Evolutionary conservation across 2,329 filamentous ascomycete species (phyloP), one percentile per base, ranked within the genome.

Genomic region (Ophiobolus disseminans): DNA sequence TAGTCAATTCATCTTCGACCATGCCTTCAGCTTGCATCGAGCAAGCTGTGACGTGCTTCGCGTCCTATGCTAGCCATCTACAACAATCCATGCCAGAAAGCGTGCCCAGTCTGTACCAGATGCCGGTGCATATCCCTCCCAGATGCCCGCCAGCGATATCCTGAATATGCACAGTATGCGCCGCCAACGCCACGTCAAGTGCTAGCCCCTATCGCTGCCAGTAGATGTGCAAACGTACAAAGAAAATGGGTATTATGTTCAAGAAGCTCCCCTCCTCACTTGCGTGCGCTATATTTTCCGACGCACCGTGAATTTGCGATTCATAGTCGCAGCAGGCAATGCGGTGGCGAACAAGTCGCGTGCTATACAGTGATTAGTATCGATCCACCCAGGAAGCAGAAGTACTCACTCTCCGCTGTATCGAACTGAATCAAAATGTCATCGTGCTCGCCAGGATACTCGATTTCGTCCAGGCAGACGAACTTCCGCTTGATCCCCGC

Each of bases 381-480:
- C 4, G 9, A 14, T 40, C n/a, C n/a, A 9, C 28, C 19, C 1
- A 26, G 13, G 16, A 19, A 17, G 16, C 23, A 21, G 13, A 20
- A 34, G 30, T 6, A 80, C 87, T 78, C 74, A 91, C 89, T 88
- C 65, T 82, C 78, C 69, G 90, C 88, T 36, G 81, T 86, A 57
- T 96, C 91, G 78, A 97, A 97, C 52, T 87, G 75, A 64, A 97
- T 86, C 9, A 87, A 83, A 59, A 97, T 90, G 75, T 97, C 92
- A 71, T 96, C 92, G 73, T 96, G 91, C 75, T 96, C 92, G 40
- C 90, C 90, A 1, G 91, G 90, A 72, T 95, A 89, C 63, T 96
- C 91, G 14, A 91, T 87, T 72, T 91, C 84, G 72, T 96, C 92
- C 49, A 96, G 75, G 69, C 90, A 94, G 30, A 96, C 82, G 75